A percentile compares a stretch with the other conserved stretches of the same genome.
phyloP scores from a whole-genome alignment of 805 yeast species.

The Starmerella ratchasimensis region DNA sequence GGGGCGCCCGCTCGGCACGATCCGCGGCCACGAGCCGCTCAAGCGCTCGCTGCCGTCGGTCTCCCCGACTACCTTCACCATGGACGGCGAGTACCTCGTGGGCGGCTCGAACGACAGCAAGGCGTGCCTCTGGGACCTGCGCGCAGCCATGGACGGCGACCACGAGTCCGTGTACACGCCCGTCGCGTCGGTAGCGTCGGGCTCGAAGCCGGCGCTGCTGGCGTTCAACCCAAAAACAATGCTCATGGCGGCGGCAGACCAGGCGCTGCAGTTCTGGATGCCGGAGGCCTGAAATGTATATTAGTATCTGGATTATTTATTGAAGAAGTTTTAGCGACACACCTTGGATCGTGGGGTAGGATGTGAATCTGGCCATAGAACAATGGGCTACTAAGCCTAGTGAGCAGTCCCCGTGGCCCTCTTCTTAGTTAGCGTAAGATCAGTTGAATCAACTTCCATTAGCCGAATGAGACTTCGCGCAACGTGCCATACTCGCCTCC shows the following conservation, averaged over 20 bases:
- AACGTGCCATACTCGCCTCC: too few relatives aligned
- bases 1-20: slow-evolving; percentile 37
- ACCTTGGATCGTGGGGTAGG: too few relatives aligned
- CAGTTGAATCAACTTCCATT: too few relatives aligned
- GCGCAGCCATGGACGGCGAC: slow-evolving; percentile 9
- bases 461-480: too few relatives aligned
- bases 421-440: too few relatives aligned
- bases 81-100: slow-evolving; percentile 50
- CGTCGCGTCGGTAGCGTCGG: slow-evolving; percentile 17
- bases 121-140: slow-evolving; percentile 40
- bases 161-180: slow-evolving; percentile 18
- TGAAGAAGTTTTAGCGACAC: too few relatives aligned
- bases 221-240: slow-evolving; percentile 47
- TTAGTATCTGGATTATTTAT: too few relatives aligned
- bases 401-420: too few relatives aligned
- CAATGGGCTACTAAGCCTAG: too few relatives aligned
- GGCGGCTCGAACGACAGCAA: slow-evolving; percentile 47
- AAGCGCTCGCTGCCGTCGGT: slow-evolving; percentile 24
- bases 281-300: too few relatives aligned
- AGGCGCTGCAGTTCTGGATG: slow-evolving; percentile 35
- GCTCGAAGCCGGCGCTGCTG: slow-evolving; percentile 15
- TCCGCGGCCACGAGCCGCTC: slow-evolving; percentile 38
- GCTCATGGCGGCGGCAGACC: slow-evolving; percentile 53
- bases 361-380: too few relatives aligned
- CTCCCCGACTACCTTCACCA: slow-evolving; percentile 44